Evolutionary conservation across 768 basidiomycete genomes (phyloP).

Genomic region (Xerocomellus dryophilus): DNA sequence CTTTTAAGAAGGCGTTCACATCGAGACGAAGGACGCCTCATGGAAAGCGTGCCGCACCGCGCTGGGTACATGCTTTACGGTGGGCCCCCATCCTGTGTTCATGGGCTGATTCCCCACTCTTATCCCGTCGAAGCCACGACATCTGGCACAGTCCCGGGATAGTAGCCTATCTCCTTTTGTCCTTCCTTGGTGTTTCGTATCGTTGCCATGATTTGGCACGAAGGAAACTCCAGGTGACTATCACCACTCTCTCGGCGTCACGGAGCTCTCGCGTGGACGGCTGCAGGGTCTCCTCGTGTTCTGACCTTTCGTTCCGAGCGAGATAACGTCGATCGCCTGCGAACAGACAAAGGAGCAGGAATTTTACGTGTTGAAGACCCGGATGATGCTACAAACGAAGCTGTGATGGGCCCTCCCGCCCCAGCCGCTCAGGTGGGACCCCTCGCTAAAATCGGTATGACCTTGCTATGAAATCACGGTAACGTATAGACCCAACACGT

Average conservation of each 20-base stretch:
- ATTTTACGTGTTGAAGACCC: slow-evolving; percentile 20
- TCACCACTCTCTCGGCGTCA: slow-evolving; percentile 21
- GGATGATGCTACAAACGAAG: not conserved
- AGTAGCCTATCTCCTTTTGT: slow-evolving; percentile 3
- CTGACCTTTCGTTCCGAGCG: slow-evolving; percentile 4
- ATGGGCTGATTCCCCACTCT: slow-evolving; percentile 17
- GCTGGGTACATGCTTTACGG: slow-evolving; percentile 17
- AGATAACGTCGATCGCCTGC: slow-evolving; percentile 8
- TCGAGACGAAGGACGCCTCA: slow-evolving; percentile 26
- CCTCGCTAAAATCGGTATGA: not conserved
- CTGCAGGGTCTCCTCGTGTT: slow-evolving; percentile 28
- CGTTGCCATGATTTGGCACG: not conserved
- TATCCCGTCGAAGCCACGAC: slow-evolving; percentile 7
- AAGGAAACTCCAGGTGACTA: slow-evolving; percentile 2
- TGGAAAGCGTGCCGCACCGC: slow-evolving; percentile 31
- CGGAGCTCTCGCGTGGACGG: slow-evolving; percentile 22
- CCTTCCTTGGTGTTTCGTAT: not conserved
- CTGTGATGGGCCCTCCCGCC: not conserved
- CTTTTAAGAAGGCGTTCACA: slow-evolving; percentile 20
- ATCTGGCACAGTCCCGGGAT: slow-evolving; percentile 3
- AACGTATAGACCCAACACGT: slow-evolving; percentile 19
- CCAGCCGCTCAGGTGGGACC: too few relatives aligned
- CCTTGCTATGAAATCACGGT: slow-evolving; percentile 14
- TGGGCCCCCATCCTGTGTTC: slow-evolving; percentile 7
- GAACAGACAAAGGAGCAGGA: not conserved